phyloP scores from a whole-genome alignment of 1,284 basidiomycete species.

The Heterobasidion parviporum region DNA sequence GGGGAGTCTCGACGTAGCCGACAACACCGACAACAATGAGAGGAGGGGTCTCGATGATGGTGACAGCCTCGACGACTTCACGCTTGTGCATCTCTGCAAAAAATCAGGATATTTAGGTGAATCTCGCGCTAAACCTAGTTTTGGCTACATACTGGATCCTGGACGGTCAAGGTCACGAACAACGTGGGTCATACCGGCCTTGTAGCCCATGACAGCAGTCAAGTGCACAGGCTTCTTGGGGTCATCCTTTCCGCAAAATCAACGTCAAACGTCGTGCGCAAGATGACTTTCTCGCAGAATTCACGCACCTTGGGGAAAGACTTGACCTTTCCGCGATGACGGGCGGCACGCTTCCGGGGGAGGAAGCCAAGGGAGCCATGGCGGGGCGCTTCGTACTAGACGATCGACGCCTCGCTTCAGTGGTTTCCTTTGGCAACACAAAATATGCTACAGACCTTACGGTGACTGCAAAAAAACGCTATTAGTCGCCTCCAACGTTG shows the following conservation, averaged over 20 bases:
- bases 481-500: background rate
- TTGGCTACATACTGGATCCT: constrained; percentile 75
- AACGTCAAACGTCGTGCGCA: background rate
- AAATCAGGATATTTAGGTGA: constrained; percentile 1
- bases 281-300: background rate
- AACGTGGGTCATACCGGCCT: constrained; percentile 99
- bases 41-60: constrained; percentile 95
- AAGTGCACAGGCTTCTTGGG: constrained; percentile 99
- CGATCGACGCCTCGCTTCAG: constrained; percentile 16
- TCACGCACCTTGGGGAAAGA: constrained; percentile 84
- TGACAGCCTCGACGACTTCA: constrained; percentile 98
- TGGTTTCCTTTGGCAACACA: constrained; percentile 9
- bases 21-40: constrained; percentile 98
- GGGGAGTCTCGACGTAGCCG: constrained; percentile 99
- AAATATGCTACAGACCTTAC: constrained; percentile 26
- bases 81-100: constrained; percentile 95
- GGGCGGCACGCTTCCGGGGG: constrained; percentile 90
- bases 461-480: constrained; percentile 21
- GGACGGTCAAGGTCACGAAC: constrained; percentile 99
- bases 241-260: constrained; percentile 71
- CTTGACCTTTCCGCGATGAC: constrained; percentile 97
- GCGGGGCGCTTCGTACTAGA: constrained; percentile 90
- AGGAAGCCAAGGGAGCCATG: constrained; percentile 92
- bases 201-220: constrained; percentile 98
- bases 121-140: constrained; percentile 1